phyloP scores from a whole-genome alignment of 1,284 basidiomycete species.

The Megacollybia platyphylla region DNA sequence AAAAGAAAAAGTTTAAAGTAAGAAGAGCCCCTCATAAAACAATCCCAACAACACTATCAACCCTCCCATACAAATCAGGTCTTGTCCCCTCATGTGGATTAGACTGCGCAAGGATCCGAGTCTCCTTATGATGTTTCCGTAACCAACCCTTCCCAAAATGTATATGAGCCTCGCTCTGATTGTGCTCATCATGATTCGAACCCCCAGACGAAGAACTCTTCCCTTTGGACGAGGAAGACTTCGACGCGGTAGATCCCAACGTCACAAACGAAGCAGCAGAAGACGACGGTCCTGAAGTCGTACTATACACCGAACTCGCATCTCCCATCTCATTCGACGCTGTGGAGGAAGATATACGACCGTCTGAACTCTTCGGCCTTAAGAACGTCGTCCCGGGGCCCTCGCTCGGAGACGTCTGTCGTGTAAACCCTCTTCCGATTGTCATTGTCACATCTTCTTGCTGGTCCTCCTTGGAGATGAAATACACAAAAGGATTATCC shows the following conservation, averaged over 20 bases:
- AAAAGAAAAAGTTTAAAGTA: background rate
- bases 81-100: too few relatives aligned
- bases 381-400: too few relatives aligned
- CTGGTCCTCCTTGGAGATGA: background rate
- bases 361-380: too few relatives aligned
- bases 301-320: background rate
- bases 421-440: background rate
- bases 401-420: background rate
- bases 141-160: background rate
- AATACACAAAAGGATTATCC: conserved; percentile 1
- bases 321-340: background rate
- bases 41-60: background rate
- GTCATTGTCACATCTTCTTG: background rate
- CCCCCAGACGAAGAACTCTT: background rate
- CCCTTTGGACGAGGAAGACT: background rate
- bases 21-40: background rate
- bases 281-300: background rate
- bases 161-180: background rate
- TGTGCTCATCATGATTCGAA: background rate
- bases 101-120: too few relatives aligned
- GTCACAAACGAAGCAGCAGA: background rate
- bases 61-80: background rate
- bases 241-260: too few relatives aligned
- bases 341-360: too few relatives aligned
- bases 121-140: background rate